phyloP scores from a whole-genome alignment of 2,329 filamentous ascomycete species.

The Penicillium sp. region DNA sequence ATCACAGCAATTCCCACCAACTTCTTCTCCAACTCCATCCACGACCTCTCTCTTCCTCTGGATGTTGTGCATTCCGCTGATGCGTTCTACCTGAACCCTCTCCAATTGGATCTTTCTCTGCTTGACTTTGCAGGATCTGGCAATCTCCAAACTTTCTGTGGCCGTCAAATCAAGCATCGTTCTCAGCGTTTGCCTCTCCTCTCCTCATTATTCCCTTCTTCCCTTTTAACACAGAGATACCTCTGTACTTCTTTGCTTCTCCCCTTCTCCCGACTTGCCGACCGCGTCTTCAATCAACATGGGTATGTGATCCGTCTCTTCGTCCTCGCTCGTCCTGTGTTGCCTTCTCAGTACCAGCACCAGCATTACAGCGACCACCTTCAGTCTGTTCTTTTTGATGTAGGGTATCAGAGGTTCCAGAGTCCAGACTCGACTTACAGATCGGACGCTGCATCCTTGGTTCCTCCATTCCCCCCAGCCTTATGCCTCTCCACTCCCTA shows the following conservation, averaged over 20 bases:
- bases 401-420: neutral
- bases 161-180: slow-evolving; percentile 12
- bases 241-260: slow-evolving; percentile 2
- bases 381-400: neutral
- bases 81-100: neutral
- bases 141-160: slow-evolving; percentile 7
- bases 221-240: neutral
- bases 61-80: neutral
- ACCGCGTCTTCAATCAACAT: slow-evolving; percentile 21
- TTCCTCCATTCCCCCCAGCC: slow-evolving; percentile 16
- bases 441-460: slow-evolving; percentile 17
- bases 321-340: neutral
- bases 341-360: neutral
- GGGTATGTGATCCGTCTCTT: slow-evolving; percentile 25
- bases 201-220: neutral
- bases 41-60: neutral
- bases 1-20: neutral
- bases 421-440: slow-evolving; percentile 11
- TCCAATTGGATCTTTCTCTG: slow-evolving; percentile 11
- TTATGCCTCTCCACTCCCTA: slow-evolving; percentile 9
- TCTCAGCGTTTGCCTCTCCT: slow-evolving; percentile 2
- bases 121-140: neutral
- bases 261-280: slow-evolving; percentile 4
- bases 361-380: slow-evolving; percentile 4
- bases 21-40: neutral